Conservation (phyloP, 176 grass and related monocot genomes). For the Lolium rigidum region DNA sequence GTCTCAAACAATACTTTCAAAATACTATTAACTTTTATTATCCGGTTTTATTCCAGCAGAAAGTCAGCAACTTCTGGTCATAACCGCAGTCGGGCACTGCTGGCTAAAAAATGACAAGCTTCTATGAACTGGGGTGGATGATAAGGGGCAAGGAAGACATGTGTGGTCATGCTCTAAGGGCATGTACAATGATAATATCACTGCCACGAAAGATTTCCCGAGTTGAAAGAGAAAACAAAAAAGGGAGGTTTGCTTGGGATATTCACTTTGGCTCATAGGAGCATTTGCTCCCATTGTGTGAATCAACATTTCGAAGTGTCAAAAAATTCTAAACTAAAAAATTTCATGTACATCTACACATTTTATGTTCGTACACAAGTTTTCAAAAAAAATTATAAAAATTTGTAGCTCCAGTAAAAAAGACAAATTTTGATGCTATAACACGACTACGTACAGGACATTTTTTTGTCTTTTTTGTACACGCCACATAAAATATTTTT, state of each 20-base stretch:
- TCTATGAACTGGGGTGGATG: conserved; percentile 8
- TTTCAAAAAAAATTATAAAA: too few species aligned
- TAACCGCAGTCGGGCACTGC: not conserved
- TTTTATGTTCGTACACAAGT: too few species aligned
- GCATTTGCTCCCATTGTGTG: too few species aligned
- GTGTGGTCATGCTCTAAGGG: conserved; percentile 17
- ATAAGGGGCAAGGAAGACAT: conserved; percentile 12
- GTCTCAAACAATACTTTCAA: not conserved
- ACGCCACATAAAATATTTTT: too few species aligned
- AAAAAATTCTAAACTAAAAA: too few species aligned
- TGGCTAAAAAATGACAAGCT: not conserved
- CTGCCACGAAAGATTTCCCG: not conserved
- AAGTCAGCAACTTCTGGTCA: not conserved
- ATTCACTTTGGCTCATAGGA: too few species aligned
- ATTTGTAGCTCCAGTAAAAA: too few species aligned
- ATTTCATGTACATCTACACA: too few species aligned
- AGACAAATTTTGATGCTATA: too few species aligned
- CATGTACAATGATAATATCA: not conserved
- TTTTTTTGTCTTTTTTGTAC: too few species aligned
- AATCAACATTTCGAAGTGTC: too few species aligned
- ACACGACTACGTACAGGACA: too few species aligned
- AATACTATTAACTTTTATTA: not conserved
- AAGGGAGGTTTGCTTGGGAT: not conserved
- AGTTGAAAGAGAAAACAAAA: not conserved
- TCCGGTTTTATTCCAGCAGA: not conserved